A percentile compares a stretch with the other conserved stretches of the same genome.
phyloP scores from a whole-genome alignment of 495 filamentous ascomycete genomes.

The Thozetella sp. region DNA sequence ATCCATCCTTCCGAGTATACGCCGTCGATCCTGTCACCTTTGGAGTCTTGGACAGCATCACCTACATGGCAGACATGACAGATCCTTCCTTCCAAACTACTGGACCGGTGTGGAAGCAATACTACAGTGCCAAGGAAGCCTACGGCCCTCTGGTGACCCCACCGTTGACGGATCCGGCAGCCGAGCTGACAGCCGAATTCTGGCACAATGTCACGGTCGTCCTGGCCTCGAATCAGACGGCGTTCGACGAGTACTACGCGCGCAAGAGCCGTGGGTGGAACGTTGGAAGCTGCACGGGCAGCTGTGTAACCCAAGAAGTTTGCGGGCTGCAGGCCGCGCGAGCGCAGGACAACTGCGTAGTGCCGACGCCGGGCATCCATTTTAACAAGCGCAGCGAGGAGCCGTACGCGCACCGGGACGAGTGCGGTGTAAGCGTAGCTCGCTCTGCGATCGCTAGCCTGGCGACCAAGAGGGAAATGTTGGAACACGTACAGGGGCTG shows the following conservation, averaged over 20 bases:
- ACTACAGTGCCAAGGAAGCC: conserved; percentile 55
- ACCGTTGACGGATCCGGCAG: conserved; percentile 21
- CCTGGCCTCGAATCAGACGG: conserved; percentile 11
- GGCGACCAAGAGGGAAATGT: conserved; percentile 4
- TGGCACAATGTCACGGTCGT: conserved; percentile 59
- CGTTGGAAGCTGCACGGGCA: conserved; percentile 14
- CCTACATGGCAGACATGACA: conserved; percentile 55
- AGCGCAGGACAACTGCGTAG: conserved; percentile 29
- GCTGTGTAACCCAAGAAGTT: conserved; percentile 22
- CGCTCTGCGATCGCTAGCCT: conserved; percentile 4
- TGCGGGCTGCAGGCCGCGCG: conserved; percentile 30
- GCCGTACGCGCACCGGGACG: conserved; percentile 3
- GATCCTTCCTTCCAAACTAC: conserved; percentile 35
- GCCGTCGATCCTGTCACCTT: conserved; percentile 56
- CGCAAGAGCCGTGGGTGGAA: conserved; percentile 26
- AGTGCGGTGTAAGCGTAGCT: conserved; percentile 11
- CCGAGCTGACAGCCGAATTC: conserved; percentile 55
- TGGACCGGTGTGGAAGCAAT: conserved; percentile 48
- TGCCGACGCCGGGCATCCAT: conserved; percentile 9
- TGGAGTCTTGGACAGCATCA: conserved; percentile 50
- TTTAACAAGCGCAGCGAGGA: conserved; percentile 8
- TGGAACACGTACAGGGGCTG: conserved; percentile 5
- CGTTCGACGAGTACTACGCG: conserved; percentile 23
- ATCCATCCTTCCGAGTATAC: conserved; percentile 60
- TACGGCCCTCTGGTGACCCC: conserved; percentile 49